phyloP scores from a whole-genome alignment of 331 rosid genomes.

The Quercus phellos region DNA sequence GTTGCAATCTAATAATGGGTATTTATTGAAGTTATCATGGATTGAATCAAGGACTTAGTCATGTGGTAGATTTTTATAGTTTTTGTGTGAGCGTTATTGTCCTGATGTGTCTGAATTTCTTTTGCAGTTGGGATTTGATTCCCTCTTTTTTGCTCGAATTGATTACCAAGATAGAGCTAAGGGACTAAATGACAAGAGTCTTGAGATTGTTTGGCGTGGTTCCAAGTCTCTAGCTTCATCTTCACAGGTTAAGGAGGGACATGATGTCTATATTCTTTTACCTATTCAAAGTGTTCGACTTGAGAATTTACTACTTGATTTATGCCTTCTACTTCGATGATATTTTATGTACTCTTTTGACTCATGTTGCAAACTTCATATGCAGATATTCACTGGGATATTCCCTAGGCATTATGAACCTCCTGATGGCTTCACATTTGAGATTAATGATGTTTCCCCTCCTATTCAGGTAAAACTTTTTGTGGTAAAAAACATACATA shows the following conservation, averaged over 20 bases:
- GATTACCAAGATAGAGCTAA: conserved; percentile 92
- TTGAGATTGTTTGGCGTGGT: conserved; percentile 93
- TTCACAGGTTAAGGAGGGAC: conserved; percentile 53
- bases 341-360: background rate
- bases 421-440: conserved; percentile 85
- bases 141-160: conserved; percentile 82
- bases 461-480: conserved; percentile 61
- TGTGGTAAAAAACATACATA: background rate
- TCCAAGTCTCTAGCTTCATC: conserved; percentile 89
- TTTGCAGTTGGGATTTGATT: conserved; percentile 85
- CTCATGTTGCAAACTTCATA: conserved; percentile 15
- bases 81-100: background rate
- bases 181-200: conserved; percentile 74
- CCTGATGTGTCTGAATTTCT: conserved; percentile 13
- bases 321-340: background rate
- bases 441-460: conserved; percentile 78
- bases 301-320: background rate
- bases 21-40: background rate
- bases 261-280: background rate
- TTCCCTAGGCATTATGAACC: conserved; percentile 92
- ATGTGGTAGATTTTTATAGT: background rate
- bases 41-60: background rate
- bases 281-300: background rate
- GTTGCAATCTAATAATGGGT: background rate
- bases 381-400: conserved; percentile 87